Evolutionary conservation across 2,329 filamentous ascomycete species (phyloP), one percentile per base, ranked within the genome.

Genomic region (Cladosporium austrohemisphaericum): DNA sequence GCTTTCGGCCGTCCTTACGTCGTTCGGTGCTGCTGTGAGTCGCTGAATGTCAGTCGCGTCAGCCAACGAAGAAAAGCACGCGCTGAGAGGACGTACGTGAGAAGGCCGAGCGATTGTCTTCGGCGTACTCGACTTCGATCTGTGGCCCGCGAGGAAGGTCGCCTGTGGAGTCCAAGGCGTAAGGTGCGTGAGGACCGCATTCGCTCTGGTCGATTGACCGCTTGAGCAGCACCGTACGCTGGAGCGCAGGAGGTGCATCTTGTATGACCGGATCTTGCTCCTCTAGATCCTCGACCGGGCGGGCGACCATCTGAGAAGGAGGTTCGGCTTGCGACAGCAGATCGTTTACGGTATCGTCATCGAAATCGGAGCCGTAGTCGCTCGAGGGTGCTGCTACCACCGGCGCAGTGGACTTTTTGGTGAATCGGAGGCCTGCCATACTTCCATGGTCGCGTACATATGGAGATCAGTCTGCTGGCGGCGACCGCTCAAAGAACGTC

Each of bases 341-440:
- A 31, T 73, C 68, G 58, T 73, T 71, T 48, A 83, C 59, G 26
- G 78, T 66, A 38, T 73, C 71, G 54, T 80, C 75, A 67, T 83
- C 79, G 56, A 84, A 75, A 53, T 85, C 81, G 4, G 79, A 81
- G 53, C 80, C 82, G 74, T 84, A 85, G 56, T 84, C 80, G 64
- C 77, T 82, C 38, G 70, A 59, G 14, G 55, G 53, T 20, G 49
- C 53, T 25, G 50, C 47, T 31, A 41, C n/a, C 38, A 52, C 45
- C 50, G 25, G 32, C 11, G 22, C 38, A 32, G 45, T 28, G 9
- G 26, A 22, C 11, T 35, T 35, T 25, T 36, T 32, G 22, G 14
- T 31, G 19, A 25, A 22, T 14, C 23, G 18, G 25, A 38, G 32
- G 31, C 20, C 40, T 25, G 45, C 46, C 53, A 55, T 49, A 37